Evolutionary conservation across 1,139 yeast species (phyloP), one percentile per base, ranked within the genome.

Genomic region (Blastobotrys buckinghamii): DNA sequence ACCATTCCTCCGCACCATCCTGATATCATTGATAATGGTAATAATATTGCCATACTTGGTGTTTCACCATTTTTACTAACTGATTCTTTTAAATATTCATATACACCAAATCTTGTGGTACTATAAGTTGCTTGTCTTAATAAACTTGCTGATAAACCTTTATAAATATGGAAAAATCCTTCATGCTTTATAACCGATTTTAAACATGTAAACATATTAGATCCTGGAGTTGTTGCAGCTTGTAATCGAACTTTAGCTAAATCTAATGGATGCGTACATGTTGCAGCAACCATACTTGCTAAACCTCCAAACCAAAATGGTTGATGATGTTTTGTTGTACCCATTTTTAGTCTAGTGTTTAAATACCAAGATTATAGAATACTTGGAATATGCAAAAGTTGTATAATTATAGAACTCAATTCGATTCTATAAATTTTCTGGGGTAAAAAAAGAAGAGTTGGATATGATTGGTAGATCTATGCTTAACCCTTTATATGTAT

Each of bases 71-170:
- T 59, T 27, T 27, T 22, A 36, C 27, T 20, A 9, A 60, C 56
- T 22, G 42, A 32, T 44, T 82, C 88, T 60, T 88, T 88, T 59
- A 86, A 70, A 53, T 72, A 75, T 63, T 87, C 96, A 64, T 88
- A 88, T 17, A 82, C 78, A 24, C 96, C 96, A 62, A 88, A 87
- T 61, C 96, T 73, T 1, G 88, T 81, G 1, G 95, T 83, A 1
- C 95, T 85, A 64, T 88, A 88, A 1, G 96, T 87, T 1, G 88
- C 95, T 66, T 88, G 96, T 62, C 96, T 78, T 51, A 88, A 72
- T 45, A 87, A 68, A 1, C 94, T 83, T 1, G 96, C 96, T 46
- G 86, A 79, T 45, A 88, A 73, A 0, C 96, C 96, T 0, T 88
- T 79, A 63, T 87, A 87, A 24, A 85, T 74, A 39, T 84, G 85